phyloP scores from a whole-genome alignment of 441 rosid species.

The Adansonia grandidieri region DNA sequence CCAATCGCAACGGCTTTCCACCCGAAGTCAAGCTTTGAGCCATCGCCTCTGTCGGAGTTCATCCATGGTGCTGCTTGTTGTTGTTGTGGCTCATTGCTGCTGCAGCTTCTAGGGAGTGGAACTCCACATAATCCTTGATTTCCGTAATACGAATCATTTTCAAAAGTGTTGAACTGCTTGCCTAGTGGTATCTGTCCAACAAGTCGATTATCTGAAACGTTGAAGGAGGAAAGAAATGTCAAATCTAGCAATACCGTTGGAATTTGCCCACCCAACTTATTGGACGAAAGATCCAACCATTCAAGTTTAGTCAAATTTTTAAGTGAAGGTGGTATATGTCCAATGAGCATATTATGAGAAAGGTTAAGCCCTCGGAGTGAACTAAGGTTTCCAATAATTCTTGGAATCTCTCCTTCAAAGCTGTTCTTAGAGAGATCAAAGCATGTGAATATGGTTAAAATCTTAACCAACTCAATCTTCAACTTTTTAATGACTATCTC shows the following conservation, averaged over 20 bases:
- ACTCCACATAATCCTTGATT: conserved; percentile 31
- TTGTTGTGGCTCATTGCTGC: not conserved
- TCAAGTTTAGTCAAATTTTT: conserved; percentile 19
- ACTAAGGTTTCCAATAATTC: conserved; percentile 17
- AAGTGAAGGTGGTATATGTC: conserved; percentile 20
- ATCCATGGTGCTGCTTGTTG: not conserved
- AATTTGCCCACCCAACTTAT: conserved; percentile 20
- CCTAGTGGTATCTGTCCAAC: conserved; percentile 29
- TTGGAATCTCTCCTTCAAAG: conserved; percentile 33
- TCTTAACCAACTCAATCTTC: not conserved
- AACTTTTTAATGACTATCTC: not conserved
- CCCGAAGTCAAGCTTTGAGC: conserved; percentile 13
- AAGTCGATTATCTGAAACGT: conserved; percentile 30
- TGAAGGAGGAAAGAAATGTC: conserved; percentile 25
- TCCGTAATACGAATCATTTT: conserved; percentile 8
- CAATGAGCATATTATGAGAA: conserved; percentile 17
- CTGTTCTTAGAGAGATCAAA: conserved; percentile 22
- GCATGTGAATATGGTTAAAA: conserved; percentile 8
- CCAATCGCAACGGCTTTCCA: conserved; percentile 29
- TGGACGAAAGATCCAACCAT: conserved; percentile 30
- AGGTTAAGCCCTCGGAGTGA: conserved; percentile 27
- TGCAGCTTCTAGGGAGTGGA: conserved; percentile 21
- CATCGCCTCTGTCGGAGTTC: not conserved
- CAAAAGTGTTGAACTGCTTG: conserved; percentile 24
- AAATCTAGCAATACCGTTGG: conserved; percentile 17